Conservation (phyloP, 1,284 basidiomycete species). For the Vanrija sp. region DNA sequence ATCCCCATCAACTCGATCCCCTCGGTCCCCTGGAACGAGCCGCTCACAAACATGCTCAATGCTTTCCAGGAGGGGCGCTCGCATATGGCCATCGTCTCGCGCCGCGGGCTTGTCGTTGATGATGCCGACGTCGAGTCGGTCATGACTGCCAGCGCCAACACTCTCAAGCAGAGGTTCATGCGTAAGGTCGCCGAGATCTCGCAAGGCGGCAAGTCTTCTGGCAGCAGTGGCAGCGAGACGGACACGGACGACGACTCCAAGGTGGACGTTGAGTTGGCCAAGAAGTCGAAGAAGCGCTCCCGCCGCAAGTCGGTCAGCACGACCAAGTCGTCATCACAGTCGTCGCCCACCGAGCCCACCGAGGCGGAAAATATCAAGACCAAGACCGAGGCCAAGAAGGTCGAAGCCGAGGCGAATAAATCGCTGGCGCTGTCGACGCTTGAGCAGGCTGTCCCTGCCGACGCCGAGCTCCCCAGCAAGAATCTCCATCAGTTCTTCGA, state of each 20-base stretch:
- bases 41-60: constrained; percentile 79
- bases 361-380: constrained; percentile 20
- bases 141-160: constrained; percentile 52
- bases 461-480: constrained; percentile 68
- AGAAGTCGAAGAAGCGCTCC: constrained; percentile 8
- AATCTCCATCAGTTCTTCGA: constrained; percentile 71
- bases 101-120: constrained; percentile 48
- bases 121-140: constrained; percentile 32
- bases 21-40: constrained; percentile 78
- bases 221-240: constrained; percentile 58
- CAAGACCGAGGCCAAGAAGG: constrained; percentile 15
- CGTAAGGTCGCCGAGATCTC: constrained; percentile 45
- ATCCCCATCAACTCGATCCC: constrained; percentile 80
- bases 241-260: constrained; percentile 16
- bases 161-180: constrained; percentile 43
- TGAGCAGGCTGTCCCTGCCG: constrained; percentile 78
- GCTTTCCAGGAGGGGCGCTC: constrained; percentile 86
- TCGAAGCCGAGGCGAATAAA: constrained; percentile 1
- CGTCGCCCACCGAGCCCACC: constrained; percentile 20
- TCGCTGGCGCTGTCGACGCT: constrained; percentile 41
- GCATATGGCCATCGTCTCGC: constrained; percentile 84
- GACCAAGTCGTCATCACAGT: constrained; percentile 10
- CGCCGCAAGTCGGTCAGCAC: constrained; percentile 1
- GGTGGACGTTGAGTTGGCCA: constrained; percentile 21
- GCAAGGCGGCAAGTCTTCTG: neutral